Evolutionary conservation across 257 asterid genomes (phyloP), one percentile per base, ranked within the genome.

Genomic region (Capsicum rhomboideum): DNA sequence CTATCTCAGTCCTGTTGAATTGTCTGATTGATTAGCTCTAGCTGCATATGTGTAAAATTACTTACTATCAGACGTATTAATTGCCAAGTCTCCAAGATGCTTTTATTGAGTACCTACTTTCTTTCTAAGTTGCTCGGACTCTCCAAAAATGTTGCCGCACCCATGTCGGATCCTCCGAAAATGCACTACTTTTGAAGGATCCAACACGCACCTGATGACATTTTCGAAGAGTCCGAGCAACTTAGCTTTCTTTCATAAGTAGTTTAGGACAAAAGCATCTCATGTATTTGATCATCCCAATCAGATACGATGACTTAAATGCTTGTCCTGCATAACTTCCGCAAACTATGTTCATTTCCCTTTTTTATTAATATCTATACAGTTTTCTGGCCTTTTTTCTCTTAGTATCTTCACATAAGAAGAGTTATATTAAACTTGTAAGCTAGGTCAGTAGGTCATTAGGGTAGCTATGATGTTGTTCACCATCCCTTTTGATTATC

Each of bases 1-100:
- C 63, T 17, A 26, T 77, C 46, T 26, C 34, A 72, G 79, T 72
- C 52, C 82, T 16, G 26, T 52, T 50, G 64, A 14, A 77, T 50
- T 77, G 81, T 75, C 81, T 75, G 81, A 75, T 75, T 75, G 81
- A 26, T 52, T 49, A 75, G 17, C 26, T 75, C 81, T 75, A 16
- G 81, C 56, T 49, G 23, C 81, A 49, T 46, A 8, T 49, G 81
- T 50, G 26, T 29, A 31, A 66, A 29, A 6, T 64, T 66, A 31
- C 74, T 8, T 2, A 75, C 49, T 75, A 23, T 75, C 56, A 75
- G 26, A 14, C 9, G 1, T 16, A 75, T 6, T 18, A 26, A 28
- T 26, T 49, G 42, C 81, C 42, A 75, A 75, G 16, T 49, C 44
- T 13, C 80, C 1, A 28, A 74, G 59, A 74, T 23, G 42, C 58